Conservation (phyloP, 352 stramenopile genomes). For the Pythium periplocum region DNA sequence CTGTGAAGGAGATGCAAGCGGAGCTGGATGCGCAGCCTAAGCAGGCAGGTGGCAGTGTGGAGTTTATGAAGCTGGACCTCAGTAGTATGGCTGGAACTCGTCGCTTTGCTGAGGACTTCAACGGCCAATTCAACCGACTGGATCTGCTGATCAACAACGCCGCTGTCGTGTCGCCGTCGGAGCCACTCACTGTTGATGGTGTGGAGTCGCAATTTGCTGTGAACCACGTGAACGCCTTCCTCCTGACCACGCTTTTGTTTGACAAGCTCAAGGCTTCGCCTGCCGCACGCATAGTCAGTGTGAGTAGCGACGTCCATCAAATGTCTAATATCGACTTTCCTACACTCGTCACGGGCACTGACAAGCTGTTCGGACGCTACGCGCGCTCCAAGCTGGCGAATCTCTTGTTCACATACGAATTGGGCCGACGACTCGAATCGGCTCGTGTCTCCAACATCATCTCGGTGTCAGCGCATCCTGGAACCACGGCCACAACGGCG, state of each 20-base stretch:
- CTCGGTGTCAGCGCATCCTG: constrained; percentile 20
- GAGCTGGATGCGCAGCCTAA: constrained; percentile 8
- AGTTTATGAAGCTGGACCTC: constrained; percentile 26
- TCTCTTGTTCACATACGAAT: constrained; percentile 44
- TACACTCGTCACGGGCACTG: constrained; percentile 18
- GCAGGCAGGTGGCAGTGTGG: constrained; percentile 6
- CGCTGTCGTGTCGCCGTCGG: constrained; percentile 1
- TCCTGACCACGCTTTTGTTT: constrained; percentile 7
- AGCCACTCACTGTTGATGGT: constrained; percentile 1
- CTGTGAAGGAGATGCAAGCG: constrained; percentile 21
- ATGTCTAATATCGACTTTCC: constrained; percentile 18
- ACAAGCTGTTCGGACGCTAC: constrained; percentile 26
- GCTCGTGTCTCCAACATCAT: constrained; percentile 24
- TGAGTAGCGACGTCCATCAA: constrained; percentile 9
- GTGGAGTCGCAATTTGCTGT: constrained; percentile 4
- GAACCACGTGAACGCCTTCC: constrained; percentile 15
- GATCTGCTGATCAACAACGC: constrained; percentile 17
- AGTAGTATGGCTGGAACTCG: constrained; percentile 1
- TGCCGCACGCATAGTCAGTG: constrained; percentile 5
- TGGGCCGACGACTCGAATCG: constrained; percentile 29
- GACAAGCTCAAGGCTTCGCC: neutral
- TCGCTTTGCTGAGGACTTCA: constrained; percentile 6
- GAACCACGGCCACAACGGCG: neutral
- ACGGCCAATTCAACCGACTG: neutral
- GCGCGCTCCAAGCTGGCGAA: constrained; percentile 42